Conservation (phyloP, 2,329 filamentous ascomycete species). For the Fusarium sp. region DNA sequence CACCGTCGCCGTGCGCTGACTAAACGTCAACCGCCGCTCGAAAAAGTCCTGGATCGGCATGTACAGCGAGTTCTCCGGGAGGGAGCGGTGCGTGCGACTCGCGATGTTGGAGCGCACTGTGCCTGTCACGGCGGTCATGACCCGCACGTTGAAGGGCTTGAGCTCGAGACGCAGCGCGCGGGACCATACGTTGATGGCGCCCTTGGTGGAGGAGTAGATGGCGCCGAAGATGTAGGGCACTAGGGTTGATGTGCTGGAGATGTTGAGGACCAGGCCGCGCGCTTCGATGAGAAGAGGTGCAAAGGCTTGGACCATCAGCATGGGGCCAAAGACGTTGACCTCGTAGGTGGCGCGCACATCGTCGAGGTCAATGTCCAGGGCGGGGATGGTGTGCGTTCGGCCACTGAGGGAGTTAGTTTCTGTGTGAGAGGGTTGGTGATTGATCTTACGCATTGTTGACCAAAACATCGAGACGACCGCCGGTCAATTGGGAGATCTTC, state of each 20-base stretch:
- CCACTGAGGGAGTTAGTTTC: constrained; percentile 54
- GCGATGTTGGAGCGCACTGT: constrained; percentile 66
- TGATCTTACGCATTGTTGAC: constrained; percentile 68
- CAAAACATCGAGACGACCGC: constrained; percentile 67
- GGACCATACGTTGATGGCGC: constrained; percentile 65
- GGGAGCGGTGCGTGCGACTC: constrained; percentile 54
- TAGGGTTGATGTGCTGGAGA: constrained; percentile 64
- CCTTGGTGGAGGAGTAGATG: constrained; percentile 68
- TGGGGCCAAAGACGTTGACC: constrained; percentile 69
- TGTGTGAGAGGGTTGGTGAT: neutral
- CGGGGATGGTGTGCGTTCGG: constrained; percentile 64
- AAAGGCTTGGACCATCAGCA: constrained; percentile 67
- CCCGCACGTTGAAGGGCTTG: constrained; percentile 65
- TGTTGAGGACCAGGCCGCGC: constrained; percentile 66
- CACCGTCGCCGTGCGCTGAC: constrained; percentile 62
- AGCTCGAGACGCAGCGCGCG: constrained; percentile 67
- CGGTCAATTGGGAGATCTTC: constrained; percentile 62
- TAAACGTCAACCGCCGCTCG: constrained; percentile 60
- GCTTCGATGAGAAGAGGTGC: constrained; percentile 62
- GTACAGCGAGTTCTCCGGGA: constrained; percentile 64
- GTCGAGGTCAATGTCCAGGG: constrained; percentile 64
- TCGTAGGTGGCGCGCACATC: constrained; percentile 68
- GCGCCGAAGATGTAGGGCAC: constrained; percentile 66
- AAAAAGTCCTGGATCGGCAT: constrained; percentile 60
- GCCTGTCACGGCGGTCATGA: constrained; percentile 69